A percentile compares a stretch with the other conserved stretches of the same genome.
phyloP scores from a whole-genome alignment of 2,329 filamentous ascomycete species.

The Ophiostoma populinum region DNA sequence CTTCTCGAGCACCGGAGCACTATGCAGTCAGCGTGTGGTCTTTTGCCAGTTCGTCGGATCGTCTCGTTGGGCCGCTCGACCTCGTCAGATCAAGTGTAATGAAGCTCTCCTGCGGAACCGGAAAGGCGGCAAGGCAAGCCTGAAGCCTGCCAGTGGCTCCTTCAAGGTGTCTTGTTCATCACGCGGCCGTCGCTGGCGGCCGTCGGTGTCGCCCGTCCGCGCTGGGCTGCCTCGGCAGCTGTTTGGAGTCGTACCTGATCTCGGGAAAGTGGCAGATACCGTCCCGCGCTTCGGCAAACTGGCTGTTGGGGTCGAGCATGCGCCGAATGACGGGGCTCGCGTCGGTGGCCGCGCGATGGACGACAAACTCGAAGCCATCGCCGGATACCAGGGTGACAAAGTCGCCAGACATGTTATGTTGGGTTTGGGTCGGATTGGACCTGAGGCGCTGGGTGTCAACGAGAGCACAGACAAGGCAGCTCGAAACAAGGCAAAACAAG shows the following conservation, averaged over 20 bases:
- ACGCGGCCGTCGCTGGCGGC: conserved; percentile 11
- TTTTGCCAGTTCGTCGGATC: too few species aligned
- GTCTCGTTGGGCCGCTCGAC: too few species aligned
- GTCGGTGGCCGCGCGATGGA: conserved; percentile 52
- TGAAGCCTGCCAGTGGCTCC: conserved; percentile 7
- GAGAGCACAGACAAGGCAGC: too few species aligned
- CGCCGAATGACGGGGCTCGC: conserved; percentile 56
- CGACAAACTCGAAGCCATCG: conserved; percentile 62
- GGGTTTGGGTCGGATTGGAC: neutral
- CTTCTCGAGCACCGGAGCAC: conserved; percentile 59
- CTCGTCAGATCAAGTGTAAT: conserved; percentile 15
- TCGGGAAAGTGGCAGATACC: conserved; percentile 52
- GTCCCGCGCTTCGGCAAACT: conserved; percentile 46
- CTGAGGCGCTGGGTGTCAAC: too few species aligned
- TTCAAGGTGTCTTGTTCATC: conserved; percentile 16
- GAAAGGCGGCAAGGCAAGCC: neutral
- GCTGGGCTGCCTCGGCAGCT: too few species aligned
- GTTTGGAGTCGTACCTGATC: conserved; percentile 54
- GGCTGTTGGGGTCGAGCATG: conserved; percentile 53
- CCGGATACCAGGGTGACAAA: conserved; percentile 63
- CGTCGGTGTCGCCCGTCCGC: too few species aligned
- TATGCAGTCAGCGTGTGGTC: conserved; percentile 18
- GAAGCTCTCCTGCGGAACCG: conserved; percentile 8
- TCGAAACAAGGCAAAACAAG: too few species aligned
- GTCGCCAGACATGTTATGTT: conserved; percentile 27